A percentile compares a stretch with the other conserved stretches of the same genome.
Conservation (phyloP, 306 rosid genomes). For the Glycine soja region DNA sequence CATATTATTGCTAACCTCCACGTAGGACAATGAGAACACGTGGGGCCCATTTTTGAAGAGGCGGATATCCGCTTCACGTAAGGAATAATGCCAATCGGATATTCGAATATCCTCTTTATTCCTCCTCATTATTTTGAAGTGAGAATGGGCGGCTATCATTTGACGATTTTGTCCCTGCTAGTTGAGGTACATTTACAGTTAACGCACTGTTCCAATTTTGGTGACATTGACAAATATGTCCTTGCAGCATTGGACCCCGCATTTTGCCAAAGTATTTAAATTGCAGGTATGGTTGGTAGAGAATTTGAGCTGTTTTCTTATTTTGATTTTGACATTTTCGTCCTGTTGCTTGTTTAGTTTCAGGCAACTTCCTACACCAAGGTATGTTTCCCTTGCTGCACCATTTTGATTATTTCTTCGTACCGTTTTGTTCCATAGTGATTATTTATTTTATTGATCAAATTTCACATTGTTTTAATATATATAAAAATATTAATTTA, state of each 20-base stretch:
- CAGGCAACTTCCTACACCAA: background rate
- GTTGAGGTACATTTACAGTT: background rate
- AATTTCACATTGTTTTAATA: background rate
- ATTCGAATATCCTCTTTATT: constrained; percentile 68
- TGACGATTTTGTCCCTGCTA: constrained; percentile 27
- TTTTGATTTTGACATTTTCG: background rate
- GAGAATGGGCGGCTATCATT: background rate
- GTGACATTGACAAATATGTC: constrained; percentile 50
- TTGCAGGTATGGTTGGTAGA: background rate
- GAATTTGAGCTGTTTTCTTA: background rate
- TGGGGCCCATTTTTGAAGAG: constrained; percentile 46
- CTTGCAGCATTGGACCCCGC: constrained; percentile 31
- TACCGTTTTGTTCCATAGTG: background rate
- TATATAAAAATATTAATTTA: background rate
- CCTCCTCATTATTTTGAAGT: background rate
- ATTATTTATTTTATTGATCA: background rate
- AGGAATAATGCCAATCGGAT: constrained; percentile 62
- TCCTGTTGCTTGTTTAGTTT: background rate
- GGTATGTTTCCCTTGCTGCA: background rate
- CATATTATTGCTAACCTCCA: background rate
- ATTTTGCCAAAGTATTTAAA: background rate
- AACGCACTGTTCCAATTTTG: background rate
- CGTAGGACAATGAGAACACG: background rate
- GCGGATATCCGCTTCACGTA: constrained; percentile 51
- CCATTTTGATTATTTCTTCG: background rate